Evolutionary conservation across 768 basidiomycete species (phyloP), one percentile per base, ranked within the genome.

Genomic region (Naganishia randhawae): DNA sequence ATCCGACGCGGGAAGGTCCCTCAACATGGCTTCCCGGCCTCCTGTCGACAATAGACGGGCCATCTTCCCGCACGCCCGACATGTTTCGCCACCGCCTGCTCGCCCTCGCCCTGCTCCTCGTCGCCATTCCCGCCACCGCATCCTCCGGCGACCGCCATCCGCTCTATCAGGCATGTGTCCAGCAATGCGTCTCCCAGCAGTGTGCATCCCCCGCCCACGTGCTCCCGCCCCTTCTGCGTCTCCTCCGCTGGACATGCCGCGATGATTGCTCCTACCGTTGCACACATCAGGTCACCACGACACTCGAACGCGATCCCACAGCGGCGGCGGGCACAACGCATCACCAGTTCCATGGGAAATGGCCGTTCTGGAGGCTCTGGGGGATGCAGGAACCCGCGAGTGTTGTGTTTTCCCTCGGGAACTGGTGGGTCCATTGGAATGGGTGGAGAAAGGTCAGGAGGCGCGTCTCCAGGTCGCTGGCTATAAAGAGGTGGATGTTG

Each of bases 341-440:
- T 52, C 74, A 77, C 66, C 78, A 79, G 63, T 79, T 90, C 78
- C 86, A 92, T 74, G 96, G 95, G 17, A 98, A 98, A 82, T 98
- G 95, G 95, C 91, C 94, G 0, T 98, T 99, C 78, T 89, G 87
- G 85, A 85, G 94, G 33, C 82, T 89, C 25, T 81, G 83, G n/a
- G 91, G 93, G 33, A 88, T 92, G 79, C 95, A 98, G 76, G 95
- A 99, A 80, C 94, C 95, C 7, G 89, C 93, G 9, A 90, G 91
- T 2, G 93, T 96, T 67, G 80, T 85, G 39, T 96, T 97, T 82
- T 93, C 91, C 16, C 74, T 96, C n/a, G 81, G 87, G 68, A 98
- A 99, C 78, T 82, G 95, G 48, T 86, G 83, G 82, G 85, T 84
- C 48, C 93, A 99, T 79, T 80, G 83, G 1, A 81, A 81, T 63